A percentile compares a stretch with the other conserved stretches of the same genome.
These are phyloP conservation scores for Macrophomina pseudophaseolina DNA, from an alignment of 2,329 filamentous ascomycete species.

Conservation along the genomic window DNA sequence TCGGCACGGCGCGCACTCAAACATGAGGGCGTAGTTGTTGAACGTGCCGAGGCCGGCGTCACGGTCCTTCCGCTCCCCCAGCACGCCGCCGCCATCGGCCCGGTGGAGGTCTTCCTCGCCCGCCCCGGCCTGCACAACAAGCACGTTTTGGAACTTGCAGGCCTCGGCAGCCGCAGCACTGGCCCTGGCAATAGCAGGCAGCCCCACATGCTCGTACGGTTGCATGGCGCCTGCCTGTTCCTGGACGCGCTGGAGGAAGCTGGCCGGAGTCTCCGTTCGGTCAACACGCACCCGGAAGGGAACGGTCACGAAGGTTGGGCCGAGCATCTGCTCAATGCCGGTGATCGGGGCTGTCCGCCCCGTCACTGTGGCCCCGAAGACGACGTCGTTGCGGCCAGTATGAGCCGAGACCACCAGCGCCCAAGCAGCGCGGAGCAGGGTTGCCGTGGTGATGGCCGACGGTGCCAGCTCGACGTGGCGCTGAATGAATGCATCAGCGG, in stretches of 20 bases:
- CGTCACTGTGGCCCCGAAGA: slow-evolving; percentile 34
- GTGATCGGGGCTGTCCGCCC: slow-evolving; percentile 34
- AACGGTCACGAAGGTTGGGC: slow-evolving; percentile 37
- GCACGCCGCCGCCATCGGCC: slow-evolving; percentile 9
- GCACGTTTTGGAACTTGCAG: slow-evolving; percentile 6
- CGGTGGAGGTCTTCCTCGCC: background rate
- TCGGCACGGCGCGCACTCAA: slow-evolving; percentile 10
- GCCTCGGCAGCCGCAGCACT: background rate
- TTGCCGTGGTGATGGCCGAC: slow-evolving; percentile 29
- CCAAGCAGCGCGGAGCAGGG: slow-evolving; percentile 36
- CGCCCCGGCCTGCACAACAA: slow-evolving; percentile 5
- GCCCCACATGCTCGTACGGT: background rate
- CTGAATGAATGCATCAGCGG: background rate
- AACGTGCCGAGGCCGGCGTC: background rate
- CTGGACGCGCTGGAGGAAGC: slow-evolving; percentile 4
- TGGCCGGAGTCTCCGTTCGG: slow-evolving; percentile 24
- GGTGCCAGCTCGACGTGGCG: background rate
- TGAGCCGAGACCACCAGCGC: slow-evolving; percentile 31
- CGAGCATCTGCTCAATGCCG: slow-evolving; percentile 30
- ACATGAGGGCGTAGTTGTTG: slow-evolving; percentile 23
- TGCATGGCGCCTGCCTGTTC: no score
- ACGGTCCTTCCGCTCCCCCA: slow-evolving; percentile 23
- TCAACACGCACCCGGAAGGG: slow-evolving; percentile 29
- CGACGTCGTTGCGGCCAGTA: slow-evolving; percentile 32
- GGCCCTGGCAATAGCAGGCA: background rate